These are phyloP conservation scores for Kickxella alabastrina DNA, from an alignment of 192 early-diverging fungal species.

Conservation along the genomic window DNA sequence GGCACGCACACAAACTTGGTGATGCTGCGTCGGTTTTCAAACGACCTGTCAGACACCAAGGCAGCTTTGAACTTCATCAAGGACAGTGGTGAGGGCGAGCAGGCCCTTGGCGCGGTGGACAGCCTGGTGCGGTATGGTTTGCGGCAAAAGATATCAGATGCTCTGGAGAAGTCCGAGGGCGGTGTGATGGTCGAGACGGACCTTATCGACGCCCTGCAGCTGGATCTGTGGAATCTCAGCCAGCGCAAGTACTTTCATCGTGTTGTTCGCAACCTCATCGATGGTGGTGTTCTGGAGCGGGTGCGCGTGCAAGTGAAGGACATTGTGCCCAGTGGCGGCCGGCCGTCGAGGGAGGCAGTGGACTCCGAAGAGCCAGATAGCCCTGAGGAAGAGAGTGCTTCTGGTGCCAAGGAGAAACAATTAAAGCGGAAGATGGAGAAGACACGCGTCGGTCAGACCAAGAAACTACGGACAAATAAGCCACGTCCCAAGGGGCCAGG, in stretches of 20 bases:
- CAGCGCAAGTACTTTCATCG: constrained; percentile 37
- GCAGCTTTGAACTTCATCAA: not conserved
- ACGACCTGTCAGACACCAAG: not conserved
- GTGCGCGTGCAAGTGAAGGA: constrained; percentile 24
- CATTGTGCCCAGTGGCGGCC: not conserved
- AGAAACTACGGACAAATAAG: not conserved
- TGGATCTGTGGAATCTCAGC: constrained; percentile 17
- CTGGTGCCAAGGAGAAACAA: not conserved
- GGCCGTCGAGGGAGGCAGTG: not conserved
- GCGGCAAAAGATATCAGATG: constrained; percentile 14
- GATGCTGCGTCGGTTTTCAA: constrained; percentile 26
- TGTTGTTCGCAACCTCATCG: constrained; percentile 10
- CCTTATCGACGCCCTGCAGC: constrained; percentile 20
- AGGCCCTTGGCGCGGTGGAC: not conserved
- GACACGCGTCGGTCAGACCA: not conserved
- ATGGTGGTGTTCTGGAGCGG: constrained; percentile 14
- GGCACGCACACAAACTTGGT: constrained; percentile 39
- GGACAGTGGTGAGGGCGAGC: not conserved
- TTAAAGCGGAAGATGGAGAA: not conserved
- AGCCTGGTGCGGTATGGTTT: constrained; percentile 8
- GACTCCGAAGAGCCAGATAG: not conserved
- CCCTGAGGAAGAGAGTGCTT: not conserved
- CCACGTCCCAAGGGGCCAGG: not conserved
- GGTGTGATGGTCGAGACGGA: constrained; percentile 39
- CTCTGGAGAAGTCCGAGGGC: constrained; percentile 10